Percentiles rank a stretch among this genome's conserved stretches.
Conservation (phyloP, 2,329 filamentous ascomycete species). For the Cryphonectria japonica region DNA sequence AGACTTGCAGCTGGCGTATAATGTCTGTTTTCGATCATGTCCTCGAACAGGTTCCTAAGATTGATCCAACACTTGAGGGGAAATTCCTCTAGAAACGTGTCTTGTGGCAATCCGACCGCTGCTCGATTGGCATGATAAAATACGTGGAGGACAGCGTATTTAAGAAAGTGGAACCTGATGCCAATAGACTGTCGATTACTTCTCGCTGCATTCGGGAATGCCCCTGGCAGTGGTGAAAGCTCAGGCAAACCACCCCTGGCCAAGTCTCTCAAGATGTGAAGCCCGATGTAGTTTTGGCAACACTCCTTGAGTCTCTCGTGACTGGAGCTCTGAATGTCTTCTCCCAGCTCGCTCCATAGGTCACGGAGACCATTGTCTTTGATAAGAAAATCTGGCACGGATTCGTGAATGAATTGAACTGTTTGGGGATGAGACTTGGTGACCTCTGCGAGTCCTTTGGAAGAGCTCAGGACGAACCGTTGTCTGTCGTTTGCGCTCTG, state of each 20-base stretch:
- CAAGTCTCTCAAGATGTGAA: background rate
- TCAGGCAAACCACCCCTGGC: background rate
- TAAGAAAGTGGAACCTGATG: conserved; percentile 13
- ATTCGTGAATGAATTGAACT: conserved; percentile 16
- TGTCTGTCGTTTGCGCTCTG: conserved; percentile 34
- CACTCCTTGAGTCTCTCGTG: conserved; percentile 30
- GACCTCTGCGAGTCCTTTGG: conserved; percentile 52
- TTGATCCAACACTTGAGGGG: conserved; percentile 13
- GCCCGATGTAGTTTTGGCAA: conserved; percentile 16
- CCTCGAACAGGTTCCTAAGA: conserved; percentile 13
- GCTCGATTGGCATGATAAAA: conserved; percentile 17
- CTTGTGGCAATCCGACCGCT: conserved; percentile 10
- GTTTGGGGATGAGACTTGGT: conserved; percentile 35
- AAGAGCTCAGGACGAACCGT: conserved; percentile 43
- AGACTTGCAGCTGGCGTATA: conserved; percentile 17
- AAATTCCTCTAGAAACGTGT: conserved; percentile 1
- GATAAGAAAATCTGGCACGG: conserved; percentile 27
- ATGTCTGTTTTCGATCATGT: background rate
- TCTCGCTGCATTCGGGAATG: conserved; percentile 16
- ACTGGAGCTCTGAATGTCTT: conserved; percentile 25
- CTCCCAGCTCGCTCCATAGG: conserved; percentile 26
- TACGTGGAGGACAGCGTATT: conserved; percentile 7
- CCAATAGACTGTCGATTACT: background rate
- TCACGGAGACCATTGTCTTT: conserved; percentile 28
- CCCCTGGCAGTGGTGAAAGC: background rate